phyloP scores from a whole-genome alignment of 805 yeast genomes.

The Vanderwaltozyma yarrowii region DNA sequence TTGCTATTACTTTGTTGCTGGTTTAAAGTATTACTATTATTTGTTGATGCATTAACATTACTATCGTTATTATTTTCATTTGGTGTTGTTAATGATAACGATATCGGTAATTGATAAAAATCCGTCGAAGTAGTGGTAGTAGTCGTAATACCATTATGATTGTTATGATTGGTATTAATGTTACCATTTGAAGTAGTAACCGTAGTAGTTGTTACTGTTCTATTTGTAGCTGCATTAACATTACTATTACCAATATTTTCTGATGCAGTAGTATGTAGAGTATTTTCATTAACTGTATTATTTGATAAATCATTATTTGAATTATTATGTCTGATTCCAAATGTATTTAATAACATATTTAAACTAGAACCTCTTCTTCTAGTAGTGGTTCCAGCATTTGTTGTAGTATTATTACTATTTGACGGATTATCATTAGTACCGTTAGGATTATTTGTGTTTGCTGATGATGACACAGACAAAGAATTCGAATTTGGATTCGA shows the following conservation, averaged over 20 bases:
- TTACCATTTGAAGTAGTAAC: not conserved
- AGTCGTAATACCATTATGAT: conserved; percentile 1
- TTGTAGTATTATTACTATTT: conserved; percentile 3
- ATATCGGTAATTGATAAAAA: conserved; percentile 12
- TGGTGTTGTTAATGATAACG: conserved; percentile 11
- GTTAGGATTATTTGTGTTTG: not conserved
- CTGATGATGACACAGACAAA: not conserved
- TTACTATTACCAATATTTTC: not conserved
- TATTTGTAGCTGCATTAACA: not conserved
- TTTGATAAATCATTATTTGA: not conserved
- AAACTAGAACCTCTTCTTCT: conserved; percentile 21
- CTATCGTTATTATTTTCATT: not conserved
- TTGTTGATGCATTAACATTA: not conserved
- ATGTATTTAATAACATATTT: conserved; percentile 19
- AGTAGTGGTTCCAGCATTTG: not conserved
- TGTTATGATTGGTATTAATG: not conserved
- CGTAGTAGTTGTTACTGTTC: too few species aligned
- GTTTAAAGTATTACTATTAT: not conserved
- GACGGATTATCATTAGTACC: not conserved
- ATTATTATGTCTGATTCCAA: conserved; percentile 20
- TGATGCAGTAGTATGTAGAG: not conserved
- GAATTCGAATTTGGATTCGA: not conserved
- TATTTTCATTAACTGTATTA: too few species aligned
- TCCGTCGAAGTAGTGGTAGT: conserved; percentile 1
- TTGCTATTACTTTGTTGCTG: not conserved